Base-by-base conservation (phyloP, 2,329 filamentous ascomycete species). In the Penicillium sp. region DNA sequence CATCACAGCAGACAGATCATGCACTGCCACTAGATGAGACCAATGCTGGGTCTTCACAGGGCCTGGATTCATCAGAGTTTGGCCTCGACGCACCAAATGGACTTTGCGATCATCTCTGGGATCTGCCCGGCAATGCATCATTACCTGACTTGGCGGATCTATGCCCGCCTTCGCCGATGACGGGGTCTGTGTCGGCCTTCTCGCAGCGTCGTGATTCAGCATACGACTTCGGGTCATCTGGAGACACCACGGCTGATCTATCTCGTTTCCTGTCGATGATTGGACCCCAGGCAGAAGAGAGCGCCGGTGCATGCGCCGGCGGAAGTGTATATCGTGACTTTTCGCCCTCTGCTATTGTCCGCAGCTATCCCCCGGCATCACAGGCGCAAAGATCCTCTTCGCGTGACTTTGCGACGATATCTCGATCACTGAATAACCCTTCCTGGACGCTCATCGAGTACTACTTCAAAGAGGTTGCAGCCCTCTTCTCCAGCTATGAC, bases 401-500 rank as follows among this genome's bases (percentile, higher is more conserved):
- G 10, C 70, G 64, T 18, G 63, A 73, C 37, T 62, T 73, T 9
- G 68, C 68, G 13, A 77, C 76, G 14, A 70, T 80, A n/a, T 74
- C 72, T 6, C 72, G 67, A 37, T 75, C 70, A 37, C 64, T 82
- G 57, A 76, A 76, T 46, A 81, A 84, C 49, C 75, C 81, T 18
- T 81, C 83, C 3, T 85, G 83, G 49, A 79, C 83, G 47, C 74
- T 88, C 16, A 82, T 87, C 10, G 84, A 87, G 50, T 85, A 87
- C 64, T 88, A 87, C 64, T 88, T 88, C 73, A 83, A 83, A 64
- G 83, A 87, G 59, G 84, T 87, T 3, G 86, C 84, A 50, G 81
- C 79, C 3, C 73, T 87, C 10, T 87, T 86, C 69, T 88, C 85
- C n/a, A 86, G 83, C 59, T 88, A 86, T 65, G 86, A 88, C 69